phyloP scores from a whole-genome alignment of 2,329 filamentous ascomycete species.

The Beauveria medogensis region DNA sequence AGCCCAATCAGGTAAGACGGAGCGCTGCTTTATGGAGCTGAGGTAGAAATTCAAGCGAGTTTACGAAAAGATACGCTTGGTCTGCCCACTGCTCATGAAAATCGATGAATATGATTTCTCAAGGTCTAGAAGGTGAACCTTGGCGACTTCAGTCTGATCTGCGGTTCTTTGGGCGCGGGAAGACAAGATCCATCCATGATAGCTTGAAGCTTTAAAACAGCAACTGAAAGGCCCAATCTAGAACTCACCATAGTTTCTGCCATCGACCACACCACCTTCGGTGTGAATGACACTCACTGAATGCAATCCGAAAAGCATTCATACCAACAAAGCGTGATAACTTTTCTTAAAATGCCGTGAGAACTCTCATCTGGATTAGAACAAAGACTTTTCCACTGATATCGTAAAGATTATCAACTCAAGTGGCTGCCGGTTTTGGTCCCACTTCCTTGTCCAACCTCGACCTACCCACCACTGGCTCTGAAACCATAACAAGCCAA shows the following conservation, averaged over 20 bases:
- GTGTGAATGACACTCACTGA: background rate
- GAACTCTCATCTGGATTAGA: background rate
- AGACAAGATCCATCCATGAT: background rate
- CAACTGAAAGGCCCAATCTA: background rate
- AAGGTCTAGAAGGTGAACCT: no score
- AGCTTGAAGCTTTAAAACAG: background rate
- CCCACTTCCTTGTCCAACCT: background rate
- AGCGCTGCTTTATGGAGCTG: background rate
- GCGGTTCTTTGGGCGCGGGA: background rate
- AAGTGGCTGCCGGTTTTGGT: background rate
- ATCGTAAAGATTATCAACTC: background rate
- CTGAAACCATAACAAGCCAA: background rate
- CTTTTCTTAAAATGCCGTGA: background rate
- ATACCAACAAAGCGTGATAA: background rate
- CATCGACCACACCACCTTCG: background rate
- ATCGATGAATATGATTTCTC: no score
- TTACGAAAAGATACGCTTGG: background rate
- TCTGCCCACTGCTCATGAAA: no score
- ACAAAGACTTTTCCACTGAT: background rate
- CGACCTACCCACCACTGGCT: background rate
- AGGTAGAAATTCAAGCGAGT: background rate
- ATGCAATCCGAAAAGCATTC: no score
- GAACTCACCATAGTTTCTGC: conserved; percentile 1
- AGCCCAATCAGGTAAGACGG: background rate
- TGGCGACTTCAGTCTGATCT: background rate